Percentiles rank a stretch among this genome's conserved stretches.
Conservation (phyloP, 331 rosid genomes). For the Pyracantha coccinea region DNA sequence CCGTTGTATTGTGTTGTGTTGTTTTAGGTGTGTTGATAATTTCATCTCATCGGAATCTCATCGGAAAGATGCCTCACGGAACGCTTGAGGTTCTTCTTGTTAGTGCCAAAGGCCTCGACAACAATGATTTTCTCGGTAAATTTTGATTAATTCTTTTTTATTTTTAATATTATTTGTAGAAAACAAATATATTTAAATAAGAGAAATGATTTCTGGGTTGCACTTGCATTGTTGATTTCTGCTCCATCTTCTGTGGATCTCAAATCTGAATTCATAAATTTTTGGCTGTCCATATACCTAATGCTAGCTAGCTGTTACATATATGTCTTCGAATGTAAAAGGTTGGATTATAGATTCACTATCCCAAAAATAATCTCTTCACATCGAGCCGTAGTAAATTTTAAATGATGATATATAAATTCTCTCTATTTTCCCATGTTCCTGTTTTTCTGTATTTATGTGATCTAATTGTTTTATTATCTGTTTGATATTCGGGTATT, state of each 20-base stretch:
- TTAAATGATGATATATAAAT: neutral
- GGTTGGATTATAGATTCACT: neutral
- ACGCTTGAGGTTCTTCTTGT: constrained; percentile 61
- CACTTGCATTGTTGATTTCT: constrained; percentile 13
- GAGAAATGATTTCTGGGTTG: neutral
- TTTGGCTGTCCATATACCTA: neutral
- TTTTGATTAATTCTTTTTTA: neutral
- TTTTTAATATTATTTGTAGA: neutral
- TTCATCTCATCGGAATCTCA: neutral
- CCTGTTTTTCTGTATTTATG: neutral
- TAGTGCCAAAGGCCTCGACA: constrained; percentile 52
- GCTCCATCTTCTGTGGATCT: constrained; percentile 20
- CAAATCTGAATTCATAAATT: neutral
- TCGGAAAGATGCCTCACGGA: constrained; percentile 39
- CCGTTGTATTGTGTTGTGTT: no score
- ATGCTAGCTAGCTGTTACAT: neutral
- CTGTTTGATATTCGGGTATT: neutral
- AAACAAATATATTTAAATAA: neutral
- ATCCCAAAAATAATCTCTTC: neutral
- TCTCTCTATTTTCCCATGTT: neutral
- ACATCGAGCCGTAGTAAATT: neutral
- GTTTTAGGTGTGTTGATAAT: neutral
- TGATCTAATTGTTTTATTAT: neutral
- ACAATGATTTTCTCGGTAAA: constrained; percentile 45
- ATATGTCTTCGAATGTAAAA: neutral